Conservation (phyloP, 257 asterid genomes). For the Knoxia roxburghii region DNA sequence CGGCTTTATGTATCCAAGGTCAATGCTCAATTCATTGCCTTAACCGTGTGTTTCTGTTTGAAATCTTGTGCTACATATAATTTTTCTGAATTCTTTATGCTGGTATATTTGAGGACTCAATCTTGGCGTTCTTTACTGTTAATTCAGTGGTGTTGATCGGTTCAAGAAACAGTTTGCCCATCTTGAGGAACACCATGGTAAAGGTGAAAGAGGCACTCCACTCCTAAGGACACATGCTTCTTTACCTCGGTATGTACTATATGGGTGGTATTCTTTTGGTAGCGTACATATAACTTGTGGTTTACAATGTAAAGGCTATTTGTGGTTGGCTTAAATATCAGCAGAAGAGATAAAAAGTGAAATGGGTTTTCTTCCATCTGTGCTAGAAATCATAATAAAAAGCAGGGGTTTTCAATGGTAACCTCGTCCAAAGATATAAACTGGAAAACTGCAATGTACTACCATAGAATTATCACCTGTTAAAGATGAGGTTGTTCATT, state of each 20-base stretch:
- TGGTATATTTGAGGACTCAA: conserved; percentile 9
- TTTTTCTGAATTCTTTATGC: background rate
- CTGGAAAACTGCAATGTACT: too few relatives aligned
- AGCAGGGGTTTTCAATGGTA: background rate
- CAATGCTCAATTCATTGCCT: conserved; percentile 1
- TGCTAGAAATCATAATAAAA: background rate
- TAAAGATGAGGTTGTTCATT: background rate
- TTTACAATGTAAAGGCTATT: background rate
- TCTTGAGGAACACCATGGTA: conserved; percentile 80
- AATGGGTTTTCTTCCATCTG: too few relatives aligned
- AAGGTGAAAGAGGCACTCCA: conserved; percentile 69
- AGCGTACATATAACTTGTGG: too few relatives aligned
- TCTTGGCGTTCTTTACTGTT: conserved; percentile 12
- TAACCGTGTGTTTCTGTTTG: background rate
- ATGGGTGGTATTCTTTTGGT: conserved; percentile 1
- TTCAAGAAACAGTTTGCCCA: conserved; percentile 96
- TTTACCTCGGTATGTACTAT: conserved; percentile 67
- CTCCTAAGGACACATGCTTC: conserved; percentile 82
- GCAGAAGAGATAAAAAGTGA: too few relatives aligned
- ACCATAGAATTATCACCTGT: background rate
- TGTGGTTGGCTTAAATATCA: too few relatives aligned
- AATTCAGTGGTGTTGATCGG: conserved; percentile 85
- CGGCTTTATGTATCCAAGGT: conserved; percentile 99
- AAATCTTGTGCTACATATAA: too few relatives aligned
- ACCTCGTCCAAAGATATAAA: too few relatives aligned